A percentile compares a stretch with the other conserved stretches of the same genome.
Conservation (phyloP, 345 rosid genomes). For the Lumnitzera littorea region DNA sequence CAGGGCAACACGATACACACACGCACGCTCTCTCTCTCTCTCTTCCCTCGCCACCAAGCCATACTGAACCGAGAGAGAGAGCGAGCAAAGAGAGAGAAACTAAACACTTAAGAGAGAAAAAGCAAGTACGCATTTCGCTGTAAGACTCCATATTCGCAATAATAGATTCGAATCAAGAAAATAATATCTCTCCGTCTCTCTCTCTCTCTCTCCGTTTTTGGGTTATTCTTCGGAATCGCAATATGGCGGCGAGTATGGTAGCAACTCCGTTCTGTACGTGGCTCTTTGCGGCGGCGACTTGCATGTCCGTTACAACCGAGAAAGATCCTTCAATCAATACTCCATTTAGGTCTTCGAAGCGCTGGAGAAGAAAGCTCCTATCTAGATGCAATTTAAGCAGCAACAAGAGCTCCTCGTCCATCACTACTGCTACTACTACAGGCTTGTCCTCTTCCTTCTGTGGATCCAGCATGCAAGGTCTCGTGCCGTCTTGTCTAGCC, state of each 20-base stretch:
- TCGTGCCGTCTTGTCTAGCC: slow-evolving; percentile 27
- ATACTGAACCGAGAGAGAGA: too few relatives aligned
- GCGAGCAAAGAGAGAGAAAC: too few relatives aligned
- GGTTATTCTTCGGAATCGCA: background rate
- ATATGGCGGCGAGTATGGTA: slow-evolving; percentile 10
- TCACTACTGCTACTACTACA: background rate
- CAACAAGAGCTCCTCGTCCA: background rate
- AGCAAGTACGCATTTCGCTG: too few relatives aligned
- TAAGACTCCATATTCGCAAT: background rate
- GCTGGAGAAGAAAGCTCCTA: slow-evolving; percentile 16
- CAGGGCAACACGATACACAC: too few relatives aligned
- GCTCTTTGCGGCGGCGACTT: slow-evolving; percentile 22
- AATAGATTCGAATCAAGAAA: background rate
- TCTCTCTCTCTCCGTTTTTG: background rate
- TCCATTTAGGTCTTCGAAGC: slow-evolving; percentile 9
- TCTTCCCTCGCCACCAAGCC: background rate
- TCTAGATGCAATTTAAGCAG: slow-evolving; percentile 11
- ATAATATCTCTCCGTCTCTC: background rate
- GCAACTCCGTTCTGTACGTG: slow-evolving; percentile 40
- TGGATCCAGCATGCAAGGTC: slow-evolving; percentile 24
- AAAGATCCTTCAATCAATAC: slow-evolving; percentile 9
- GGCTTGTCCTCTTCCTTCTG: slow-evolving; percentile 14
- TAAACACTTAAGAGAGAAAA: too few relatives aligned
- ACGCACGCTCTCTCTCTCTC: background rate
- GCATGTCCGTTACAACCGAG: slow-evolving; percentile 33